Percentiles rank a stretch among this genome's conserved stretches.
phyloP scores from a whole-genome alignment of 2,329 filamentous ascomycete genomes.

The Pleoardoris graminearum region DNA sequence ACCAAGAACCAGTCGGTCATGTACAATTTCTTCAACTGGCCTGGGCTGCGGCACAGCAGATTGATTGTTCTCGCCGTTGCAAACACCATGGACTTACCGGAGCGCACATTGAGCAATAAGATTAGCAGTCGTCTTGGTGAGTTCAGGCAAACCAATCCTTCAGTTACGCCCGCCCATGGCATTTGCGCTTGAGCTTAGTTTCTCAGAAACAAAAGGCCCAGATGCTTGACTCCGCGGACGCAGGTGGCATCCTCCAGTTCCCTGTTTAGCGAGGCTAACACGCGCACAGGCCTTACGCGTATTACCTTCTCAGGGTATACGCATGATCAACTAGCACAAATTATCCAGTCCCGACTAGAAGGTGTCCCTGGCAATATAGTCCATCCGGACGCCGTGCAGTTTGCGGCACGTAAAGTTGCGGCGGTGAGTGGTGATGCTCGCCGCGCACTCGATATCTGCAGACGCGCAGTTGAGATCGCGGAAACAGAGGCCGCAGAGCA shows the following conservation, averaged over 20 bases:
- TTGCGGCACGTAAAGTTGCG: slow-evolving; percentile 93
- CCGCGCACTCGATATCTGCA: slow-evolving; percentile 90
- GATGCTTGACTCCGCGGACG: slow-evolving; percentile 16
- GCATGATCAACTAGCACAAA: slow-evolving; percentile 94
- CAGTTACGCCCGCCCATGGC: slow-evolving; percentile 17
- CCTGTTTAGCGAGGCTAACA: slow-evolving; percentile 37
- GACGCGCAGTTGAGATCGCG: slow-evolving; percentile 91
- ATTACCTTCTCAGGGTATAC: slow-evolving; percentile 98
- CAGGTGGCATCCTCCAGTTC: slow-evolving; percentile 24
- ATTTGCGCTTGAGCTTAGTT: slow-evolving; percentile 15
- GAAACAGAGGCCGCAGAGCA: slow-evolving; percentile 65
- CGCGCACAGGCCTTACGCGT: slow-evolving; percentile 69
- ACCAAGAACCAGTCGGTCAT: slow-evolving; percentile 99
- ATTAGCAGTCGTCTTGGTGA: slow-evolving; percentile 76
- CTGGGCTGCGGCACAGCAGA: slow-evolving; percentile 83
- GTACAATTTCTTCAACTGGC: slow-evolving; percentile 99
- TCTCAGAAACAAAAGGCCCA: slow-evolving; percentile 23
- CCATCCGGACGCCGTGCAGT: slow-evolving; percentile 90
- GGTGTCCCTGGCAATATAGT: slow-evolving; percentile 89
- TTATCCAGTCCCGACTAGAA: slow-evolving; percentile 90
- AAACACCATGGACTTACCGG: slow-evolving; percentile 98
- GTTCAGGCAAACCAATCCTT: slow-evolving; percentile 29
- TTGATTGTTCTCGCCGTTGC: slow-evolving; percentile 96
- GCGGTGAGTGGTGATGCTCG: slow-evolving; percentile 94
- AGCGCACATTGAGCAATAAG: slow-evolving; percentile 95